phyloP scores from a whole-genome alignment of 176 grass and related monocot genomes.

The Zoysia japonica region DNA sequence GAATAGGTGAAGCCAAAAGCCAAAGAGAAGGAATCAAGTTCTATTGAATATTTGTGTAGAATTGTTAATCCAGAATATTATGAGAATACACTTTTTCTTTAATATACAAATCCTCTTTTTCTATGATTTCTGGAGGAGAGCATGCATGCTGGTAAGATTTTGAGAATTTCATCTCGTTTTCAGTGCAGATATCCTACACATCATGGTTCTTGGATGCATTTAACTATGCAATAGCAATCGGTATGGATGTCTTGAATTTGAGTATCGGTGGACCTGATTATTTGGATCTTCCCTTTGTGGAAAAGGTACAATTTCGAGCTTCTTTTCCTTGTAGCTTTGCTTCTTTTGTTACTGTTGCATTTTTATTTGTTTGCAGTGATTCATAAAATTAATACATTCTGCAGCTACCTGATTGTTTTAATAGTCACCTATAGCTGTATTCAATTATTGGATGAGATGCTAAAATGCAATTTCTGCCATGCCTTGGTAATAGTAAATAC shows the following conservation, averaged over 20 bases:
- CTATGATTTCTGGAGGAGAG: neutral
- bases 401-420: slow-evolving; percentile 1
- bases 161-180: slow-evolving; percentile 79
- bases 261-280: slow-evolving; percentile 98
- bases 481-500: neutral
- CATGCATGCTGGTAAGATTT: slow-evolving; percentile 62
- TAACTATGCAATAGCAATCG: slow-evolving; percentile 92
- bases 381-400: neutral
- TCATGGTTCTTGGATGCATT: slow-evolving; percentile 99
- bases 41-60: neutral
- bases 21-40: neutral
- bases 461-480: neutral
- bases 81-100: neutral
- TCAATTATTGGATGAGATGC: neutral
- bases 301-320: slow-evolving; percentile 67
- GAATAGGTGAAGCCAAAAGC: too few species aligned
- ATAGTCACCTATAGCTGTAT: neutral
- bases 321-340: slow-evolving; percentile 17
- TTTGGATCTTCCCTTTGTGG: slow-evolving; percentile 94
- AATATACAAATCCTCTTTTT: neutral
- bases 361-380: neutral
- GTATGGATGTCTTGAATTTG: slow-evolving; percentile 98
- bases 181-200: slow-evolving; percentile 99
- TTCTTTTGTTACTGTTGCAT: slow-evolving; percentile 2
- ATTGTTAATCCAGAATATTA: neutral